Evolutionary conservation across 495 filamentous ascomycete species (phyloP).

Genomic region (Cercophora samala): DNA sequence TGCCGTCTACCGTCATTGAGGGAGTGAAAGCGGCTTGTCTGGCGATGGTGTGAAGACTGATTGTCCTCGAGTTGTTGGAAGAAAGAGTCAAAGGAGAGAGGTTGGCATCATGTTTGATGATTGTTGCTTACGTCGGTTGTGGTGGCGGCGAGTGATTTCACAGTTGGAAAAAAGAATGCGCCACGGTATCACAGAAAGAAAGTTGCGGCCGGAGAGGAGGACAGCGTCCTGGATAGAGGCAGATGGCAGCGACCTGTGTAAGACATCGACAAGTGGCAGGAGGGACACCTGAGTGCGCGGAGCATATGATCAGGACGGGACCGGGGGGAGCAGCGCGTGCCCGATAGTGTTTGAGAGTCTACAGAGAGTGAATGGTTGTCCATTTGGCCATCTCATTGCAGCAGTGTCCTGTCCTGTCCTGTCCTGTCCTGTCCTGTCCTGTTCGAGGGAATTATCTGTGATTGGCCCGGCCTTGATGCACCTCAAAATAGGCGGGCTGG

Average conservation of each 20-base stretch:
- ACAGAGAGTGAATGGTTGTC: not conserved
- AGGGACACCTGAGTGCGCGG: not conserved
- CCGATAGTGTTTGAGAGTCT: not conserved
- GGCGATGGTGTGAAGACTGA: not conserved
- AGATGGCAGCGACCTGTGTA: slow-evolving; percentile 28
- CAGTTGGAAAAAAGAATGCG: not conserved
- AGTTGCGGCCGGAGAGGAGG: slow-evolving; percentile 27
- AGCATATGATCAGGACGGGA: slow-evolving; percentile 15
- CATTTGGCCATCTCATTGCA: not conserved
- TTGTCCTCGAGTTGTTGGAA: not conserved
- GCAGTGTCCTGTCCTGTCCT: too few species aligned
- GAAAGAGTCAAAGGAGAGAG: not conserved
- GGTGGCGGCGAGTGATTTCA: not conserved
- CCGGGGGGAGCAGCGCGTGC: slow-evolving; percentile 12
- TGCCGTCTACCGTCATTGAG: slow-evolving; percentile 26
- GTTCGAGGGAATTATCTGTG: not conserved
- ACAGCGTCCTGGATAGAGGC: slow-evolving; percentile 15
- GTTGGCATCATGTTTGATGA: not conserved
- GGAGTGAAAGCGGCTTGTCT: not conserved
- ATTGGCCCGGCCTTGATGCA: slow-evolving; percentile 15
- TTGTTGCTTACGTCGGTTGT: not conserved
- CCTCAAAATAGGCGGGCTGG: slow-evolving; percentile 20
- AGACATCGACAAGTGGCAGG: slow-evolving; percentile 35
- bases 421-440: too few species aligned
- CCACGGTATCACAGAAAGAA: slow-evolving; percentile 19